Evolutionary conservation across 73 alveolate species (phyloP), one percentile per base, ranked within the genome.

Genomic region (Blepharisma stoltei): DNA sequence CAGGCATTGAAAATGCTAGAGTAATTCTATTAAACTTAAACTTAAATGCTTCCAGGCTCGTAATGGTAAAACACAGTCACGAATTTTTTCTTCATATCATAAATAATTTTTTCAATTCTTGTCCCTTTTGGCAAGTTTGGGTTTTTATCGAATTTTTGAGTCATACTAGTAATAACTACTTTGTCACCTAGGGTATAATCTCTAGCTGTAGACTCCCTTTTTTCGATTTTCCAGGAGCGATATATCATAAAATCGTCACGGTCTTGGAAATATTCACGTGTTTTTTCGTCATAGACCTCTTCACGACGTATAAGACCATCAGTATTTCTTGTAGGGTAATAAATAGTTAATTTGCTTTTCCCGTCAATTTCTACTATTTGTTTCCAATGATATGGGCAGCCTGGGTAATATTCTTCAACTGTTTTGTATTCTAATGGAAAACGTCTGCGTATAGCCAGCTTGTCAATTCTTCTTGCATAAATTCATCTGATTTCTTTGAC

Each of bases 221-320:
- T 66, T 3, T 45, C 82, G 67, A 79, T 87, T 55, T 88, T 88
- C 25, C 87, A 87, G 27, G 90, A 70, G 48, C 97, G 43, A 66
- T 90, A 88, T 11, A 87, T 77, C 25, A 93, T 90, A 67, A 84
- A 82, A 77, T 91, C 97, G 49, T 92, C 98, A 54, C 97, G 78
- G 54, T 91, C 90, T 83, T 89, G 81, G 81, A 85, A 94, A 69
- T 85, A 71, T 83, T 92, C 96, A 20, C 86, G 55, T 7, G 97
- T 94, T 78, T 94, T 91, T 46, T 83, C 80, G 9, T 97, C 98
- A 18, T 91, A 89, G 25, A 70, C 67, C 86, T 94, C 98, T 48
- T 92, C 97, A 81, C 98, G 78, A 71, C 88, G 82, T 43, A 89
- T 87, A 14, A 92, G 80, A 20, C 98, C 98, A 73, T 90, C 96